Evolutionary conservation across 352 stramenopile species (phyloP), one percentile per base, ranked within the genome.

Genomic region (Phytophthora agathidicida): DNA sequence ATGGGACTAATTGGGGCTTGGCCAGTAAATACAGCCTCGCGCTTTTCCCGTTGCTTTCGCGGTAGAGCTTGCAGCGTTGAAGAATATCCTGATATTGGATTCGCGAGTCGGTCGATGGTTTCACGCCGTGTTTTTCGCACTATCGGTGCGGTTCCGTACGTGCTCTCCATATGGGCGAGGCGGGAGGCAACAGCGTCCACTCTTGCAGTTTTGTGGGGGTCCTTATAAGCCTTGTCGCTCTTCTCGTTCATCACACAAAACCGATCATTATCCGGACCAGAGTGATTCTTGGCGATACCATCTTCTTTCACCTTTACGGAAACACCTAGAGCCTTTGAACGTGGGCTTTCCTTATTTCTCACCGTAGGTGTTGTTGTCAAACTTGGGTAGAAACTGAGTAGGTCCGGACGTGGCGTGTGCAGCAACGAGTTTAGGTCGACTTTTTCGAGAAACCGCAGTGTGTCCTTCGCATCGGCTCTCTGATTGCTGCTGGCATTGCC

Each of bases 11-110:
- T 45, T 14, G 27, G 50, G 14, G 17, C 57, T 23, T 33, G 46
- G 14, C 14, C 47, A 13, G 52, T 60, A 14, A 71, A n/a, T 10
- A 68, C 75, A 3, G 57, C 32, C 22, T 86, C 73, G 7, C 83
- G 77, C 33, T 77, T 82, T 38, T 77, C 71, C 2, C 83, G 75
- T n/a, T 76, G 68, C 6, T 70, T 80, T 2, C 71, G 71, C 1
- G 83, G 78, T 3, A 93, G 60, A 19, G 83, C 83, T 41, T 83
- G 68, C 7, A 93, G 47, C 8, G 81, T 91, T 23, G 81, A 89
- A 8, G 79, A 75, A 54, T 86, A 68, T 1, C 83, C 79, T n/a
- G 71, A 62, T 36, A 93, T 88, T 17, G 83, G 83, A 52, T 93
- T 89, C 10, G 83, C 70, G 1, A 93, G 70, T 1, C 83, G 75